Evolutionary conservation across 176 grass and related monocot genomes (phyloP), one percentile per base, ranked within the genome.

Genomic region (Raddia guianensis): DNA sequence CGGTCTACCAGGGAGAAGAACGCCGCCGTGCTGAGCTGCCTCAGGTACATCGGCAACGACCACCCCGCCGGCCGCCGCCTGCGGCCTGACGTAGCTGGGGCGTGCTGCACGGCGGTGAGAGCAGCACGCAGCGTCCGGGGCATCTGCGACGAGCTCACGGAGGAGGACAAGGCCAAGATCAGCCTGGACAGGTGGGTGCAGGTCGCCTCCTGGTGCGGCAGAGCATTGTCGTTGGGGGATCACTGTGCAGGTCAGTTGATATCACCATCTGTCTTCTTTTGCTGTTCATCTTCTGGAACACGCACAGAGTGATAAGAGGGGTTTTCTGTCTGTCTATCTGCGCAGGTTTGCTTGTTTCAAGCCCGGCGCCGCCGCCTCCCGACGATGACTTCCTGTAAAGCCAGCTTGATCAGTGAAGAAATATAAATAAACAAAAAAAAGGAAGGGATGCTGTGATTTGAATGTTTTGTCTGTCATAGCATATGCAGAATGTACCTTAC

Each of bases 371-470:
- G 3, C 10, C 10, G 10, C 49, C 2, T 12, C 11, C n/a, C 12
- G 9, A 9, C 33, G 15, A 40, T 8, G 50, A 19, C 10, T 55
- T 12, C 6, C 53, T 75, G 73, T 46, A 47, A 61, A 42, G 12
- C 12, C 11, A 46, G 55, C 15, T 42, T 46, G 40, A 61, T 61
- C 20, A 21, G 14, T 47, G 73, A 40, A 75, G 42, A 75, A 47
- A 60, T 60, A 75, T n/a, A 75, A 47, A 60, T 60, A 13, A 61
- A 45, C 42, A 19, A 19, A 33, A 33, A 33, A 35, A 72, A 76
- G 42, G 19, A 76, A 14, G 12, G 56, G 61, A 61, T 20, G 12
- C 0, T 33, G 19, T 32, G 55, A 15, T 61, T 47, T 62, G 42
- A 43, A 37, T 61, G 59, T 76, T 76, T 43, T 59, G 27, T 27